Evolutionary conservation across 73 alveolate species (phyloP), one percentile per base, ranked within the genome.

Genomic region (Uronychia binucleata): DNA sequence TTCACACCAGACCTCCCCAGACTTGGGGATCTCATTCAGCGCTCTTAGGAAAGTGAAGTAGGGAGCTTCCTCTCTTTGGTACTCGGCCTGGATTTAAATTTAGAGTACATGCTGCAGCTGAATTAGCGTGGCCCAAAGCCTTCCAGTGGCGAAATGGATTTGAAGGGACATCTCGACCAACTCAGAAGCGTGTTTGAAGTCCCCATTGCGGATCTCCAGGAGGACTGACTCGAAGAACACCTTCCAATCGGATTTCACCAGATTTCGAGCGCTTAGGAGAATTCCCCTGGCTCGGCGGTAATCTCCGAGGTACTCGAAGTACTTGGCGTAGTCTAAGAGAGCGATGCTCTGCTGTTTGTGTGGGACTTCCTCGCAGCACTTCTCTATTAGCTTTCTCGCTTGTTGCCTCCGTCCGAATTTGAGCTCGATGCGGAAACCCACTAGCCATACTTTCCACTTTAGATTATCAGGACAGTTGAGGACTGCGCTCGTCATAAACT

Each of bases 1-100:
- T 86, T 93, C 97, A 46, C 97, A 92, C 97, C 97, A 92, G 30
- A 92, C 97, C 76, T 92, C 97, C 0, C 97, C 97, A 25, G 95
- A 89, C 84, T 92, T 92, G 13, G 97, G 97, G 28, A 92, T 93
- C 74, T 92, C 94, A 33, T 81, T 78, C 5, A 86, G 57, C 0
- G 94, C 91, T 34, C 74, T 59, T 14, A 84, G 58, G 80, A 92
- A 92, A 19, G 89, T 83, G 14, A 31, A 31, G 31, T 77, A 90
- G 26, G 92, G 83, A 19, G 19, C n/a, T 26, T 77, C 28, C 27
- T 84, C 78, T 33, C 74, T 60, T 26, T 85, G 89, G n/a, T 77
- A 75, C n/a, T 57, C 33, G 5, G 90, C 58, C 32, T 80, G 30
- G 13, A 76, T 33, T 34, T 86, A 74, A 46, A 46, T 11, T 19